These are phyloP conservation scores for Plicaturopsis crispa DNA, from an alignment of 768 basidiomycete species.

Conservation along the genomic window DNA sequence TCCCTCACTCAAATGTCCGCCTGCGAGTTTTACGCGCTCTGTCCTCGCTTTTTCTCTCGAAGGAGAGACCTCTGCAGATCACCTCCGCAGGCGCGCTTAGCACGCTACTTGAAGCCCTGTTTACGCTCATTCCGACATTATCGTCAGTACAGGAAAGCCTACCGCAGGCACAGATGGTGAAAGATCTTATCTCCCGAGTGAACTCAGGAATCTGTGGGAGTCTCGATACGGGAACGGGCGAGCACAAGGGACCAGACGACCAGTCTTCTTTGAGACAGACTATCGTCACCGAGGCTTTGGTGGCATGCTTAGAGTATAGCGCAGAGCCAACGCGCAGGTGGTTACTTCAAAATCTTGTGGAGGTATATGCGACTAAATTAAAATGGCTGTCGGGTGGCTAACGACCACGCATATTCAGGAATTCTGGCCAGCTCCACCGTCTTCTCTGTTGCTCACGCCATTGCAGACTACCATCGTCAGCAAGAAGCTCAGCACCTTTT, in stretches of 20 bases:
- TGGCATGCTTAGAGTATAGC: conserved; percentile 44
- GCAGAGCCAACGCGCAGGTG: conserved; percentile 36
- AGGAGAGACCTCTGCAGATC: conserved; percentile 32
- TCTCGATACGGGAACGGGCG: conserved; percentile 32
- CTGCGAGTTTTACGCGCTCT: conserved; percentile 44
- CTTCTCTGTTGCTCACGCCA: conserved; percentile 28
- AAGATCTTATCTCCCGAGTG: conserved; percentile 38
- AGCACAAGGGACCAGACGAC: conserved; percentile 8
- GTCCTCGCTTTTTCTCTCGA: conserved; percentile 35
- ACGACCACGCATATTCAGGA: conserved; percentile 21
- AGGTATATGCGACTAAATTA: conserved; percentile 29
- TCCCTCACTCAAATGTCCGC: conserved; percentile 31
- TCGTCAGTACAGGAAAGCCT: conserved; percentile 12
- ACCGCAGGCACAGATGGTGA: conserved; percentile 27
- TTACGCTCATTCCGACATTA: conserved; percentile 39
- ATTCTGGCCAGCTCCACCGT: conserved; percentile 38
- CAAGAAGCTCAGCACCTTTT: conserved; percentile 36
- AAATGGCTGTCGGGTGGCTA: not conserved
- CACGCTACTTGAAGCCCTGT: conserved; percentile 43
- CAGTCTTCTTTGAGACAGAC: conserved; percentile 10
- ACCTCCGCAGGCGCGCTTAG: conserved; percentile 39
- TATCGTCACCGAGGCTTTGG: conserved; percentile 36
- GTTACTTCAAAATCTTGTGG: conserved; percentile 39
- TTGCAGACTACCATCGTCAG: conserved; percentile 38
- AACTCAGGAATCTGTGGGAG: conserved; percentile 39